phyloP scores from a whole-genome alignment of 2,329 filamentous ascomycete species.

The Neonectria neomacrospora region DNA sequence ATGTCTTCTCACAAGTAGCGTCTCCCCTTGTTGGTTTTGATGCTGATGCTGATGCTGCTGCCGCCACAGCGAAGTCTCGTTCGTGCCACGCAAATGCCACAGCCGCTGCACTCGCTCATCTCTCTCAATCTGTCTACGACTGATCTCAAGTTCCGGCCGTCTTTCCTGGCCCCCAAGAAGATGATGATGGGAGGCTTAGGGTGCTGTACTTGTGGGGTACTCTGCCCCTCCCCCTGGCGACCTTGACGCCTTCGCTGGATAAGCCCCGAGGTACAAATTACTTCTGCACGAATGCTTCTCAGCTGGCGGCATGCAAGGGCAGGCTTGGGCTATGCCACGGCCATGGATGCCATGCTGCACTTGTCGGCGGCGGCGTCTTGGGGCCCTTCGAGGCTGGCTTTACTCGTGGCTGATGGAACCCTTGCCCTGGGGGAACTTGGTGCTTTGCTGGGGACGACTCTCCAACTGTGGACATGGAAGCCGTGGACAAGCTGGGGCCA shows the following conservation, averaged over 20 bases:
- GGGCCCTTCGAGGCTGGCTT: not conserved
- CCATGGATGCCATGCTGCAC: conserved; percentile 16
- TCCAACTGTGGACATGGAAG: conserved; percentile 12
- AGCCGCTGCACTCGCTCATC: not conserved
- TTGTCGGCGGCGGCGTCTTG: conserved; percentile 8
- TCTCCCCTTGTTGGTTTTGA: conserved; percentile 7
- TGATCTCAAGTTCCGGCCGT: conserved; percentile 6
- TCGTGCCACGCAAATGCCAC: conserved; percentile 8
- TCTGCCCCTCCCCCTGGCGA: conserved; percentile 4
- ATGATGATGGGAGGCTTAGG: conserved; percentile 3
- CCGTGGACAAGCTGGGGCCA: conserved; percentile 10
- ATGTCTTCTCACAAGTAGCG: conserved; percentile 12
- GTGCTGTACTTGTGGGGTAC: conserved; percentile 9
- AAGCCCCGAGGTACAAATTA: not conserved
- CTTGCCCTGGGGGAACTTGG: not conserved
- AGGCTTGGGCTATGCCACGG: conserved; percentile 11
- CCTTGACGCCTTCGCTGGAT: conserved; percentile 19
- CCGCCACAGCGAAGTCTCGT: conserved; percentile 13
- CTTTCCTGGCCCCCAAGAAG: conserved; percentile 23
- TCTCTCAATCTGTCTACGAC: not conserved
- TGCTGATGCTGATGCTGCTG: conserved; percentile 10
- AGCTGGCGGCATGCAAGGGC: conserved; percentile 23
- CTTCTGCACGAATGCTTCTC: not conserved
- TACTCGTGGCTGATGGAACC: not conserved
- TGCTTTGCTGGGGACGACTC: conserved; percentile 9